A percentile compares a stretch with the other conserved stretches of the same genome.
phyloP scores from a whole-genome alignment of 805 yeast genomes.

The Wickerhamomyces strasburgensis region DNA sequence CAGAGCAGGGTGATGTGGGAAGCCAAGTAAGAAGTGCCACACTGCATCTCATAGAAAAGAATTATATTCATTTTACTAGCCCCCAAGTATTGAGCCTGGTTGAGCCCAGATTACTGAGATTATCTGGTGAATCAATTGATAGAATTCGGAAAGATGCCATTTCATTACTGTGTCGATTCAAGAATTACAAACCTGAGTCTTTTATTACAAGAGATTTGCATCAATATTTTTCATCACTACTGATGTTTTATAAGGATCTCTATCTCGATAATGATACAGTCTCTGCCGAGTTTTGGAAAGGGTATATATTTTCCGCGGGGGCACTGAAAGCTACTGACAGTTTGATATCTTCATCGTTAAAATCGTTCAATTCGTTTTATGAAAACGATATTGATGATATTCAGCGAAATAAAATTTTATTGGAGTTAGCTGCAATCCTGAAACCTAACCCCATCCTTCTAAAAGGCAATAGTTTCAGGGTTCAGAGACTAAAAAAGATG shows the following conservation, averaged over 20 bases:
- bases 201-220: slow-evolving; percentile 13
- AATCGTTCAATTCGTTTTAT: slow-evolving; percentile 31
- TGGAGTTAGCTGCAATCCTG: slow-evolving; percentile 25
- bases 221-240: slow-evolving; percentile 28
- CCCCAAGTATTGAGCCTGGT: slow-evolving; percentile 15
- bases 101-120: slow-evolving; percentile 40
- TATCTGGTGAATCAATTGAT: slow-evolving; percentile 62
- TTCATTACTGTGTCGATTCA: slow-evolving; percentile 29
- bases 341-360: slow-evolving; percentile 39
- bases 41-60: slow-evolving; percentile 33
- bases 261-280: slow-evolving; percentile 10
- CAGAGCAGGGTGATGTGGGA: slow-evolving; percentile 93
- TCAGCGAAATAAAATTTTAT: slow-evolving; percentile 15
- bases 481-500: slow-evolving; percentile 17
- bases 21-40: slow-evolving; percentile 57
- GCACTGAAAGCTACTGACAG: slow-evolving; percentile 46
- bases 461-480: slow-evolving; percentile 3
- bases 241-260: slow-evolving; percentile 19
- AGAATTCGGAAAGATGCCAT: slow-evolving; percentile 43
- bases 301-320: slow-evolving; percentile 50
- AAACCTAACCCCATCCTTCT: slow-evolving; percentile 16
- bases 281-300: slow-evolving; percentile 46
- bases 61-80: slow-evolving; percentile 17
- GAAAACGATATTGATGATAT: slow-evolving; percentile 13
- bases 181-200: slow-evolving; percentile 18